phyloP scores from a whole-genome alignment of 768 basidiomycete species.

The Tubosaeta sp. region DNA sequence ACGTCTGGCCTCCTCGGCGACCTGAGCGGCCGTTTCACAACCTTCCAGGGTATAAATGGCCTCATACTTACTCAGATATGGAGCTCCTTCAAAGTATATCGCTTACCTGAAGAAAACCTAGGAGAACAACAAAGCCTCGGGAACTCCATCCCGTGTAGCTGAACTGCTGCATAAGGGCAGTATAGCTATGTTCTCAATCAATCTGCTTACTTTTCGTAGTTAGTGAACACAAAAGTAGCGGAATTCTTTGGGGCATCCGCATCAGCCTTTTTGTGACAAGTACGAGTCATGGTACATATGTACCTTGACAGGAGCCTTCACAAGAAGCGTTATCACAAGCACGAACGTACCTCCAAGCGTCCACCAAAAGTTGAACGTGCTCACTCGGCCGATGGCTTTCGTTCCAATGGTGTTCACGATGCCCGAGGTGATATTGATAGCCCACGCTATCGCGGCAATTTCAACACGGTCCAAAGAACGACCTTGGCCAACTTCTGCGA shows the following conservation, averaged over 20 bases:
- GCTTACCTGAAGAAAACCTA: slow-evolving; percentile 42
- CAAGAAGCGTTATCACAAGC: slow-evolving; percentile 52
- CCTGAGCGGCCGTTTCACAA: slow-evolving; percentile 61
- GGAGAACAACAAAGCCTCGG: slow-evolving; percentile 52
- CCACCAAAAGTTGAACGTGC: slow-evolving; percentile 57
- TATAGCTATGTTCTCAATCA: neutral
- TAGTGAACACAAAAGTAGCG: slow-evolving; percentile 51
- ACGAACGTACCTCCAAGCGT: slow-evolving; percentile 55
- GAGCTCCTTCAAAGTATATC: neutral
- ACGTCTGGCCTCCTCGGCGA: slow-evolving; percentile 55
- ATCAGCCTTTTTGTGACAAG: slow-evolving; percentile 3
- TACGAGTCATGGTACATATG: neutral
- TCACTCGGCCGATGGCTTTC: slow-evolving; percentile 53
- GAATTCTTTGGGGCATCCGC: slow-evolving; percentile 40
- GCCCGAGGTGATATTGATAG: slow-evolving; percentile 50
- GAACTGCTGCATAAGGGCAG: neutral
- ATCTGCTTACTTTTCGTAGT: slow-evolving; percentile 46
- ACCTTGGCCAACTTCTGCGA: slow-evolving; percentile 46
- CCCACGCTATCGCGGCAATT: slow-evolving; percentile 53
- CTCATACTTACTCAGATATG: slow-evolving; percentile 17
- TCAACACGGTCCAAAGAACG: slow-evolving; percentile 44
- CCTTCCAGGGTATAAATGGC: slow-evolving; percentile 60
- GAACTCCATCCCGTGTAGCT: slow-evolving; percentile 56
- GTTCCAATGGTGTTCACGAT: slow-evolving; percentile 54
- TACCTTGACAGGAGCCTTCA: slow-evolving; percentile 53